phyloP scores from a whole-genome alignment of 169 alveolate species.

The Plasmodium vinckei region DNA sequence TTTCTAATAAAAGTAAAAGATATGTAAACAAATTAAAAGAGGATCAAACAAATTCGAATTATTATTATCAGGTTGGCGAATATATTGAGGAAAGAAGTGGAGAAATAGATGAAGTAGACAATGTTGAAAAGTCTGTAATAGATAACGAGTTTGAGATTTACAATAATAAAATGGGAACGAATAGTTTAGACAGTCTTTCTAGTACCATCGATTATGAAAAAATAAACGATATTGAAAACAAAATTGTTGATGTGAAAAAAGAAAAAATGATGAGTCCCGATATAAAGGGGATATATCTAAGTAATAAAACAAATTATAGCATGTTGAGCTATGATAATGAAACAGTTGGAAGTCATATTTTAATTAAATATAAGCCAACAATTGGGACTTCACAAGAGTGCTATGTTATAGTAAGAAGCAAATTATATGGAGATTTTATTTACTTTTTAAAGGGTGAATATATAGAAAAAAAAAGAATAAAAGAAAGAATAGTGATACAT shows the following conservation, averaged over 20 bases:
- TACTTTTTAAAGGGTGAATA: conserved; percentile 37
- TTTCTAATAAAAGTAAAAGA: conserved; percentile 29
- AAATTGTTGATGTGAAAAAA: background rate
- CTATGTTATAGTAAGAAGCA: conserved; percentile 36
- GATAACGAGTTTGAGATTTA: no score
- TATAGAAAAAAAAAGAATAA: conserved; percentile 45
- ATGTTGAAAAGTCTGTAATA: no score
- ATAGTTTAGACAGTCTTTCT: no score
- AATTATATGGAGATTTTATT: conserved; percentile 47
- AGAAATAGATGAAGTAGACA: background rate
- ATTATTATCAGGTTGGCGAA: conserved; percentile 29
- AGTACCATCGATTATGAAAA: no score
- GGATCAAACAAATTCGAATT: background rate
- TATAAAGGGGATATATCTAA: conserved; percentile 39
- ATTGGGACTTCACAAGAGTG: conserved; percentile 44
- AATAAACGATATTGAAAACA: background rate
- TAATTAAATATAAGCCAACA: conserved; percentile 48
- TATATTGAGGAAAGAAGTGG: background rate
- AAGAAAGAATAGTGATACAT: conserved; percentile 46
- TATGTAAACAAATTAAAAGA: conserved; percentile 15
- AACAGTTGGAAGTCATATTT: background rate
- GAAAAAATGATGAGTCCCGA: conserved; percentile 4
- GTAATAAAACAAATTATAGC: conserved; percentile 32
- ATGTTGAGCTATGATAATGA: background rate
- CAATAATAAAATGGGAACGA: no score